Conservation (phyloP, 2,329 filamentous ascomycete species). For the Penicillium expansum region DNA sequence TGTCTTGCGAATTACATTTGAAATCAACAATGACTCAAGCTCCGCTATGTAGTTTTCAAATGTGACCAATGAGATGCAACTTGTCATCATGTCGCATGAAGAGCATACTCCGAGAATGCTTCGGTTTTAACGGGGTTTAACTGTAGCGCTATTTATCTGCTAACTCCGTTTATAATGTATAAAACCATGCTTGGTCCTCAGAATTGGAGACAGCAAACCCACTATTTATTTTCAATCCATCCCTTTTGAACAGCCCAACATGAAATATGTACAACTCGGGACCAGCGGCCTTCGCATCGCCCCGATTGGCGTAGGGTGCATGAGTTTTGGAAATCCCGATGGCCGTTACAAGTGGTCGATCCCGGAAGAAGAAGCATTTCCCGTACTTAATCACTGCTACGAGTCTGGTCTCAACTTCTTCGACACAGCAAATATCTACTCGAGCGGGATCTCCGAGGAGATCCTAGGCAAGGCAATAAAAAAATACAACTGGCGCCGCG, state of each 20-base stretch:
- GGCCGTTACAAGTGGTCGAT: conserved; percentile 23
- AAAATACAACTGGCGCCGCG: conserved; percentile 56
- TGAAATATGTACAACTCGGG: conserved; percentile 29
- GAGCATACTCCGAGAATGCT: too few species aligned
- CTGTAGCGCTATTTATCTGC: background rate
- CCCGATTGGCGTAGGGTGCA: conserved; percentile 27
- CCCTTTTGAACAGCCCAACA: conserved; percentile 1
- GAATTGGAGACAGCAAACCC: background rate
- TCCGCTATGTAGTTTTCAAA: background rate
- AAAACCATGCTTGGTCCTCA: background rate
- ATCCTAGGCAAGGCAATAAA: conserved; percentile 59
- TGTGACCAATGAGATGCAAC: background rate
- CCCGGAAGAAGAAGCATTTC: conserved; percentile 28
- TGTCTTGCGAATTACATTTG: too few species aligned
- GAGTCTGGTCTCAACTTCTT: conserved; percentile 30
- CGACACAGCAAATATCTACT: conserved; percentile 50
- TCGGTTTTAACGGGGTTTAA: too few species aligned
- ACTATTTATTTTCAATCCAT: background rate
- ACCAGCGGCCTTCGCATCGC: conserved; percentile 26
- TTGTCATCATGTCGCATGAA: background rate
- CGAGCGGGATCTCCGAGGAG: conserved; percentile 55
- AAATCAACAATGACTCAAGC: too few species aligned
- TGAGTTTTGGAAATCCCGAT: conserved; percentile 25
- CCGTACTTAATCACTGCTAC: conserved; percentile 30
- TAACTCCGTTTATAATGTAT: background rate